Evolutionary conservation across 2,329 filamentous ascomycete genomes (phyloP), one percentile per base, ranked within the genome.

Genomic region (Fusarium sp.): DNA sequence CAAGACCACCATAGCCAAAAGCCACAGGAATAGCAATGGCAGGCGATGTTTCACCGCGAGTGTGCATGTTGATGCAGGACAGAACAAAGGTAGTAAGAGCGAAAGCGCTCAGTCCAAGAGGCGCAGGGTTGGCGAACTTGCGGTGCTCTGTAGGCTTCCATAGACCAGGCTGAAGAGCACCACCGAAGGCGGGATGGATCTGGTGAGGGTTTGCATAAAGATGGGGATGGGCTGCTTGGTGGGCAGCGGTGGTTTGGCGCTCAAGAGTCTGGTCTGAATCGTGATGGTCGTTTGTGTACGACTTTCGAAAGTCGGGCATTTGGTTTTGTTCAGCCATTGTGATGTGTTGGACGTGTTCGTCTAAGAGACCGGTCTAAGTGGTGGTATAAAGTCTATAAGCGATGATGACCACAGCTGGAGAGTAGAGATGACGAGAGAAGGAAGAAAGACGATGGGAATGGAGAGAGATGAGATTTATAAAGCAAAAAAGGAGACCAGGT

Each of bases 21-120:
- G 92, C 91, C 18, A 91, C 81, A 14, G 88, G 87, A 12, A 94
- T 84, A 46, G 91, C 89, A 58, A 95, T 86, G 77, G 89, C 91
- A 48, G 91, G 89, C 4, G 77, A 78, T 2, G 80, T 80, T 58
- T 94, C 83, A 60, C 84, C 85, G 14, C 89, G 86, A 4, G 89
- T 82, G 55, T 87, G 84, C 80, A 93, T 84, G 82, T 95, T 95
- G 81, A 95, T 85, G 74, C 87, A 83, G 30, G 90, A 92, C 50
- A 95, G 86, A 40, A 95, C 88, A 78, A 95, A 95, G 14, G 92
- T 95, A 56, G 92, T 95, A 76, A 95, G 84, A 68, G 92, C 93
- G 83, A 95, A 95, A 78, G 91, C 92, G 66, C 84, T 88, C 50
- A 95, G 88, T 69, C 93, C 92, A 41, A 94, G 85, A 30, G 92